Percentiles rank a stretch among this genome's conserved stretches.
These are phyloP conservation scores for Pseudozyma tsukubaensis DNA, from an alignment of 1,284 basidiomycete genomes.

Conservation along the genomic window DNA sequence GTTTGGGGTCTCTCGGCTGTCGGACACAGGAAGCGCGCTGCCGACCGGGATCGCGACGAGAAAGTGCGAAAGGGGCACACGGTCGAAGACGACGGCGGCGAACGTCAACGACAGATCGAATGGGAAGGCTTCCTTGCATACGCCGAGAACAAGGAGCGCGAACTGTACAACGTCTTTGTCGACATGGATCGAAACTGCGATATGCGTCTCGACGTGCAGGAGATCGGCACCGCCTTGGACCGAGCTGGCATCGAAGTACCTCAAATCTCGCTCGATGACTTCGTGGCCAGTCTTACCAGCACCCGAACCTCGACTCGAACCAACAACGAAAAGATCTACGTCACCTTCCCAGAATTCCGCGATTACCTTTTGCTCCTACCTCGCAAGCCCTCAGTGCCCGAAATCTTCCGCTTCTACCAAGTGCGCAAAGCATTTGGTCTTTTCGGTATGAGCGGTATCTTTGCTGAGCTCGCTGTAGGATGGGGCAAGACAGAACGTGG, in stretches of 20 bases:
- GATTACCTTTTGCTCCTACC: slow-evolving; percentile 67
- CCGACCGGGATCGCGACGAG: slow-evolving; percentile 43
- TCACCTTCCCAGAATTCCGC: slow-evolving; percentile 67
- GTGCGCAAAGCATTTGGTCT: slow-evolving; percentile 66
- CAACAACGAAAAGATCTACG: slow-evolving; percentile 40
- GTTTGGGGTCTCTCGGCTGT: slow-evolving; percentile 66
- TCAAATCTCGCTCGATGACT: slow-evolving; percentile 60
- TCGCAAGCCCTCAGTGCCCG: slow-evolving; percentile 61
- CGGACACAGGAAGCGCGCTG: slow-evolving; percentile 52
- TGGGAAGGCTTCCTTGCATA: slow-evolving; percentile 68
- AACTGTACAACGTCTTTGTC: slow-evolving; percentile 65
- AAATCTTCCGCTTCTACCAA: slow-evolving; percentile 68
- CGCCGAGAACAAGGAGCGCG: slow-evolving; percentile 66
- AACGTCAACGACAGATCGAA: slow-evolving; percentile 64
- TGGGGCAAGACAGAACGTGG: slow-evolving; percentile 65
- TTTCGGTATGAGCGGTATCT: slow-evolving; percentile 66
- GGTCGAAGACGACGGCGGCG: slow-evolving; percentile 57
- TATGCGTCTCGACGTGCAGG: slow-evolving; percentile 59
- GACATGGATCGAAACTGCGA: slow-evolving; percentile 66
- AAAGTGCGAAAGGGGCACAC: slow-evolving; percentile 40
- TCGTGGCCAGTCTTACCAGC: slow-evolving; percentile 64
- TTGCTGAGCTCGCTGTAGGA: slow-evolving; percentile 62
- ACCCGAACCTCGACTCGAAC: slow-evolving; percentile 30
- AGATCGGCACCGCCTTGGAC: slow-evolving; percentile 62
- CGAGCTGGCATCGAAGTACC: slow-evolving; percentile 62